Base-by-base conservation (phyloP, 2,329 filamentous ascomycete genomes). In the Balansia obtecta region DNA sequence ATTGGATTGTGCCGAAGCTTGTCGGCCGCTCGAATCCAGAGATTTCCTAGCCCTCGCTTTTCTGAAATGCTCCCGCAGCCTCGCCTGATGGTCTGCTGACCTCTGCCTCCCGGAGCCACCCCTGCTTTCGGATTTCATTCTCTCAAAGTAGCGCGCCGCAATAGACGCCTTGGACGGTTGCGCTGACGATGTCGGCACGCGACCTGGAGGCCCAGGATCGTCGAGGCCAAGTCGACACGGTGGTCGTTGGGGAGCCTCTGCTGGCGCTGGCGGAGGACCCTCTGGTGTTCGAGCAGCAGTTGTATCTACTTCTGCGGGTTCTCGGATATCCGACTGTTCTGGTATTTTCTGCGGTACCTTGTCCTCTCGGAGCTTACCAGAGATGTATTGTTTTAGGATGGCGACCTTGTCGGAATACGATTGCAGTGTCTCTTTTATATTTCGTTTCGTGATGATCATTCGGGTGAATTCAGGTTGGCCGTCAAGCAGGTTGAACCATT, bases 401-500 rank as follows among this genome's bases (percentile, higher is more conserved):
- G 55, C 56, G 6, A 64, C 63, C 45, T 69, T 61, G 2, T 63
- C 55, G 0, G 63, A 59, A 33, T 71, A 71, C 3, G 54, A 56
- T 1, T 57, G 53, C 11, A 69, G 55, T 6, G 71, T 63, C 11
- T 56, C 55, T 1, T 61, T 56, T 4, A 74, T 53, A 41, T 67
- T 71, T 11, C 56, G 52, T 32, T 58, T 63, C 3, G 60, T 66
- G 10, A 75, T 60, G 27, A 71, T 53, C 46, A 62, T 59, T 15
- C 55, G 53, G 7, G 50, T 58, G 54, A 62, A 72, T 0, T 61
- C 37, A 1, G 65, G 61, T 7, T 44, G 55, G 3, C 60, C 62
- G 1, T 54, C 51, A 1, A 61, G 56, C 20, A 57, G 58, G 44
- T 65, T 69, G 56, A 60, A 73, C 67, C 71, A 78, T 27, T 72